Evolutionary conservation across 257 asterid genomes (phyloP).

Genomic region (Ajuga chamaepitys): DNA sequence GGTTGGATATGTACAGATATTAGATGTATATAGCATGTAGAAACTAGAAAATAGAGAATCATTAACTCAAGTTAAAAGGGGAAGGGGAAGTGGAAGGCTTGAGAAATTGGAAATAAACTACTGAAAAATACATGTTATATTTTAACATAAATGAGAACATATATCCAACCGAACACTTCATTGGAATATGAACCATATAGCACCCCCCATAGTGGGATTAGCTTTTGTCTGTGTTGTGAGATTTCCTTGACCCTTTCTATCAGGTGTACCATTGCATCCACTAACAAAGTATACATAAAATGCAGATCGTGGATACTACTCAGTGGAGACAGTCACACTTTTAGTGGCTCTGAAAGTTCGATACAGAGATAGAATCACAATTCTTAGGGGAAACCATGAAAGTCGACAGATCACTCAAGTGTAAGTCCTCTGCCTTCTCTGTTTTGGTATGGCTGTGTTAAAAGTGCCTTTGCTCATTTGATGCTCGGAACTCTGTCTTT

Average conservation of each 20-base stretch:
- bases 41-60: not conserved
- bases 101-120: not conserved
- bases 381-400: slow-evolving; percentile 95
- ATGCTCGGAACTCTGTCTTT: not conserved
- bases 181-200: not conserved
- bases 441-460: slow-evolving; percentile 7
- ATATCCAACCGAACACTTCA: not conserved
- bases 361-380: slow-evolving; percentile 93
- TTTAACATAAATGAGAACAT: not conserved
- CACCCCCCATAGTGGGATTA: not conserved
- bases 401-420: slow-evolving; percentile 99
- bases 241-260: not conserved
- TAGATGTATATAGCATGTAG: not conserved
- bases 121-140: not conserved
- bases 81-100: not conserved
- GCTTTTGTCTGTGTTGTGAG: not conserved
- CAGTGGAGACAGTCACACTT: slow-evolving; percentile 95
- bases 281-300: slow-evolving; percentile 20
- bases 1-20: no score
- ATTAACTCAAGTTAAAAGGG: not conserved
- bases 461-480: slow-evolving; percentile 3
- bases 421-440: slow-evolving; percentile 46
- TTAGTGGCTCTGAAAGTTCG: slow-evolving; percentile 98
- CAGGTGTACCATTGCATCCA: not conserved
- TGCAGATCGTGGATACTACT: slow-evolving; percentile 99